Evolutionary conservation across 2,329 filamentous ascomycete genomes (phyloP).

Genomic region (Aureobasidium subglaciale): DNA sequence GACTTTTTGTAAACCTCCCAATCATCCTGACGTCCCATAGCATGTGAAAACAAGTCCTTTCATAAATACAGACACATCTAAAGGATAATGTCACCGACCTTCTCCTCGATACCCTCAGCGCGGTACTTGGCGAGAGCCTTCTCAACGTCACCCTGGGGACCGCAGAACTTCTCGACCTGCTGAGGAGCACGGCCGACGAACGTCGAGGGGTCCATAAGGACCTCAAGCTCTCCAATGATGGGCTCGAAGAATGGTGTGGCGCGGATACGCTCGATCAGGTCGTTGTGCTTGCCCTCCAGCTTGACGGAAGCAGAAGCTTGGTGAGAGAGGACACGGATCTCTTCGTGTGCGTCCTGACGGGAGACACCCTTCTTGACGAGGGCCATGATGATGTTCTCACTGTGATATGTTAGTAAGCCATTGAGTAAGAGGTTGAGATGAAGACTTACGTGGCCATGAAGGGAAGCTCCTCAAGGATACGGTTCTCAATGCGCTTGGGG

Average conservation of each 20-base stretch:
- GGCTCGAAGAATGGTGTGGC: conserved; percentile 63
- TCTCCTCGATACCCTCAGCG: conserved; percentile 16
- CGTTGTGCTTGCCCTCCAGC: conserved; percentile 67
- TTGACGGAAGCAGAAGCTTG: conserved; percentile 66
- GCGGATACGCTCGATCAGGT: conserved; percentile 72
- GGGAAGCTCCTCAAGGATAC: conserved; percentile 68
- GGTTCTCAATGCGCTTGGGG: conserved; percentile 61
- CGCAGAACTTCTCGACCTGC: conserved; percentile 34
- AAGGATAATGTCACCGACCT: conserved; percentile 14
- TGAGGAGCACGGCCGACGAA: conserved; percentile 34
- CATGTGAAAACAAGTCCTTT: conserved; percentile 1
- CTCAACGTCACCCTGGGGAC: conserved; percentile 27
- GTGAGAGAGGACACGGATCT: conserved; percentile 74
- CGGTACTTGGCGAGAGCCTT: conserved; percentile 29
- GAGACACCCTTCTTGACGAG: conserved; percentile 63
- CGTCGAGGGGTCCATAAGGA: conserved; percentile 30
- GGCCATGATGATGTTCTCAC: conserved; percentile 66
- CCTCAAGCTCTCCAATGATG: conserved; percentile 30
- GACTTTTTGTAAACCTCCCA: neutral
- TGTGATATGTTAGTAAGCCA: neutral
- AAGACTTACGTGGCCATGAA: conserved; percentile 63
- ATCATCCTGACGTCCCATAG: conserved; percentile 1
- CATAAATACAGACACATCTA: conserved; percentile 10
- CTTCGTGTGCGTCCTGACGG: conserved; percentile 77
- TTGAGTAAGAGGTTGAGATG: neutral